These are phyloP conservation scores for Diaporthe eres DNA, from an alignment of 2,329 filamentous ascomycete genomes.

Conservation along the genomic window DNA sequence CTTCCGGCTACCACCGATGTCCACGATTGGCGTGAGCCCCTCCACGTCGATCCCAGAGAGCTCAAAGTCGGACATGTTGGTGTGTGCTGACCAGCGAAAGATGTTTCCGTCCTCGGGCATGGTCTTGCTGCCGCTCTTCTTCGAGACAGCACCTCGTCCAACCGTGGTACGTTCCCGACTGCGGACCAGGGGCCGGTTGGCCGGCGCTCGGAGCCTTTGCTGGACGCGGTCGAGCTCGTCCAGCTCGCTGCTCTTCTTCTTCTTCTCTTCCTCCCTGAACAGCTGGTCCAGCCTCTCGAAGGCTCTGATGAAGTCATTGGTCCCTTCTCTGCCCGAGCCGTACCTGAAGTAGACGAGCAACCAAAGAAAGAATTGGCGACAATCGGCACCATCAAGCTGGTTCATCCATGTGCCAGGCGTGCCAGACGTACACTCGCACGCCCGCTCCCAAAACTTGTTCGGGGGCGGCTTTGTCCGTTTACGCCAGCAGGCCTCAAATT, in stretches of 20 bases:
- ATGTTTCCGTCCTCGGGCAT: not conserved
- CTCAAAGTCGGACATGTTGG: slow-evolving; percentile 8
- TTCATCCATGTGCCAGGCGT: not conserved
- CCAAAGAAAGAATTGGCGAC: slow-evolving; percentile 36
- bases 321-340: slow-evolving; percentile 6
- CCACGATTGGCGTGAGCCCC: not conserved
- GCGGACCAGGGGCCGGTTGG: not conserved
- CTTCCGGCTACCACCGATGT: not conserved
- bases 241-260: slow-evolving; percentile 23
- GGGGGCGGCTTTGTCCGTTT: not conserved
- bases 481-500: not conserved
- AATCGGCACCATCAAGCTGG: not conserved
- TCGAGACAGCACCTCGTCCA: not conserved
- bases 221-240: not conserved
- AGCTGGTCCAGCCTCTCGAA: not conserved
- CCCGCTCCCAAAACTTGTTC: not conserved
- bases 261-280: not conserved
- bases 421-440: not conserved
- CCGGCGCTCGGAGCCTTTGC: not conserved
- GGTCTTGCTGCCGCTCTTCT: not conserved
- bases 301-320: not conserved
- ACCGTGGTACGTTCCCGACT: not conserved
- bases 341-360: slow-evolving; percentile 16
- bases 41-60: not conserved
- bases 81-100: not conserved